Conservation (phyloP, 768 basidiomycete species). For the Suillus cothurnatus region DNA sequence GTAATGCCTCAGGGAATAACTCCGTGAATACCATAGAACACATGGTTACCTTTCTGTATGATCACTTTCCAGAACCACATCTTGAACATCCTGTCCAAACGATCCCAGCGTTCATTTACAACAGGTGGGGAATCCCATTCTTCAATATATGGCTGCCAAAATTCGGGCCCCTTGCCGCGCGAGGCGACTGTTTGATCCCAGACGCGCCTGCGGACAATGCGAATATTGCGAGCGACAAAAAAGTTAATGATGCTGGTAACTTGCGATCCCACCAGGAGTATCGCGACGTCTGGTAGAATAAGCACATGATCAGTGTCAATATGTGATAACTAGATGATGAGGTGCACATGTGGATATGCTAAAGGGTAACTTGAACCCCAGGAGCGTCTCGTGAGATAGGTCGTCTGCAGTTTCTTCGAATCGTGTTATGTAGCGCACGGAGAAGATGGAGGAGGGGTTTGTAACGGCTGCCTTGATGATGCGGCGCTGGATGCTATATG, state of each 20-base stretch:
- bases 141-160: slow-evolving; percentile 84
- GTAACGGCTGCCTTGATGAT: slow-evolving; percentile 49
- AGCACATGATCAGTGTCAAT: background rate
- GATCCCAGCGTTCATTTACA: slow-evolving; percentile 32
- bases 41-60: slow-evolving; percentile 23
- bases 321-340: slow-evolving; percentile 1
- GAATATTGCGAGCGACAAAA: slow-evolving; percentile 84
- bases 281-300: slow-evolving; percentile 60
- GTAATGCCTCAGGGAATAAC: background rate
- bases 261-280: slow-evolving; percentile 75
- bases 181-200: slow-evolving; percentile 85
- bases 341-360: slow-evolving; percentile 67
- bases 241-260: slow-evolving; percentile 74
- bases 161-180: slow-evolving; percentile 77
- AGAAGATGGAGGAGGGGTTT: slow-evolving; percentile 30
- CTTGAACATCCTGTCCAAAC: slow-evolving; percentile 13
- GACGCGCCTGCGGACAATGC: slow-evolving; percentile 73
- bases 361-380: slow-evolving; percentile 70
- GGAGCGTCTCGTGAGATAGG: slow-evolving; percentile 50
- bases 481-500: slow-evolving; percentile 70
- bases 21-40: background rate
- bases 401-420: slow-evolving; percentile 30
- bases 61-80: slow-evolving; percentile 19
- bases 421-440: slow-evolving; percentile 27
- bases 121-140: slow-evolving; percentile 71